phyloP scores from a whole-genome alignment of 371 early-diverging fungal species.

The Mucor velutinosus region DNA sequence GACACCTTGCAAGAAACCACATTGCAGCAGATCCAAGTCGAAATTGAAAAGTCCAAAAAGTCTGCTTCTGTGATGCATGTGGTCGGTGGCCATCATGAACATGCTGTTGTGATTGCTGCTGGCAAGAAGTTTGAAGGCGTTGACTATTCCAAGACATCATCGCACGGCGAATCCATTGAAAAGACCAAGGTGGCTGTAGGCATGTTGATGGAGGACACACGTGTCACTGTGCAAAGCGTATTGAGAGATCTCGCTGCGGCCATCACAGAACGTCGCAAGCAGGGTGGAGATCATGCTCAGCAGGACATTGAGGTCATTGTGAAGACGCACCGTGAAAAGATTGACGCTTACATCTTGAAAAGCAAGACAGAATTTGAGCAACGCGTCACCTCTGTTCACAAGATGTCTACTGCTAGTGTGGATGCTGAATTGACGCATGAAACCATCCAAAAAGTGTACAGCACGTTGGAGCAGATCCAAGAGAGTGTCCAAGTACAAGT shows the following conservation, averaged over 20 bases:
- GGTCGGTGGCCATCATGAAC: constrained; percentile 8
- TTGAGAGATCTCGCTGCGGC: constrained; percentile 20
- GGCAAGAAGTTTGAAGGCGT: constrained; percentile 31
- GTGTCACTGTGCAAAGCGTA: constrained; percentile 14
- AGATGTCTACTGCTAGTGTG: background rate
- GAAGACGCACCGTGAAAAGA: constrained; percentile 22
- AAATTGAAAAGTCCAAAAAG: constrained; percentile 19
- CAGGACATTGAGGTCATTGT: constrained; percentile 31
- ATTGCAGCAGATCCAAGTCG: constrained; percentile 6
- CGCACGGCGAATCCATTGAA: constrained; percentile 19
- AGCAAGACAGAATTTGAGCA: constrained; percentile 24
- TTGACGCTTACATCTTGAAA: constrained; percentile 16
- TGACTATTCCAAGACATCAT: constrained; percentile 23
- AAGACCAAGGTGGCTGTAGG: constrained; percentile 27
- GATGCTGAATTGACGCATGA: constrained; percentile 20
- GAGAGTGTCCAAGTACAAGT: constrained; percentile 26
- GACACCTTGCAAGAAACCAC: constrained; percentile 13
- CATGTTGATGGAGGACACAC: constrained; percentile 28
- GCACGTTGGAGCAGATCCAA: constrained; percentile 24
- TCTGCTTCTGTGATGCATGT: constrained; percentile 20
- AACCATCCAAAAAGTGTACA: constrained; percentile 28
- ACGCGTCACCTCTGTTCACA: constrained; percentile 9
- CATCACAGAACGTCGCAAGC: constrained; percentile 29
- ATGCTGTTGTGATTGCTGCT: constrained; percentile 20
- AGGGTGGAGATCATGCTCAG: constrained; percentile 33